Conservation (phyloP, 768 basidiomycete genomes). For the Ramaria rubella region DNA sequence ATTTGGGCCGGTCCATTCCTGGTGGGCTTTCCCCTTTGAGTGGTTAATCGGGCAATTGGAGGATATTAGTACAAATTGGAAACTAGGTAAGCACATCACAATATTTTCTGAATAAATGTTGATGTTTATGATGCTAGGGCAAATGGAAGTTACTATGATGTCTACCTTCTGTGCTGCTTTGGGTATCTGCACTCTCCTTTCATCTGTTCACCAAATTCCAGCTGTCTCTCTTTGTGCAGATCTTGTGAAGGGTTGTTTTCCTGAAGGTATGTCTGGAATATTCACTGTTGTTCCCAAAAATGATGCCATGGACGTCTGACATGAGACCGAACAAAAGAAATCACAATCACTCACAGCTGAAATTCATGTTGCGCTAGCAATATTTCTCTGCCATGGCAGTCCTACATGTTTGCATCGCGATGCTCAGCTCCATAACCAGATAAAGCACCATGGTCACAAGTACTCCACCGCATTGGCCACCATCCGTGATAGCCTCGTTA, state of each 20-base stretch:
- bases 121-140: not conserved
- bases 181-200: not conserved
- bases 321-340: not conserved
- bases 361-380: not conserved
- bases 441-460: not conserved
- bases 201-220: not conserved
- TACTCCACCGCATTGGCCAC: not conserved
- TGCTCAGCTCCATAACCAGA: not conserved
- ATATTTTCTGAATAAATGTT: not conserved
- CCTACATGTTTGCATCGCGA: not conserved
- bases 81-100: conserved; percentile 8
- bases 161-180: not conserved
- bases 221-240: not conserved
- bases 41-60: conserved; percentile 32
- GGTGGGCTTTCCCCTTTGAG: conserved; percentile 37
- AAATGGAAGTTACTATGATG: not conserved
- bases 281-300: not conserved
- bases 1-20: conserved; percentile 33
- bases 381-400: not conserved
- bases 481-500: not conserved
- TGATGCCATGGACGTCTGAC: not conserved
- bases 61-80: conserved; percentile 26
- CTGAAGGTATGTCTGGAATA: not conserved
- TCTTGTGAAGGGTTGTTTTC: not conserved
- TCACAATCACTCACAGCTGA: not conserved